Conservation (phyloP, 148 eudicot genomes). For the Hydrangea macrophylla region DNA sequence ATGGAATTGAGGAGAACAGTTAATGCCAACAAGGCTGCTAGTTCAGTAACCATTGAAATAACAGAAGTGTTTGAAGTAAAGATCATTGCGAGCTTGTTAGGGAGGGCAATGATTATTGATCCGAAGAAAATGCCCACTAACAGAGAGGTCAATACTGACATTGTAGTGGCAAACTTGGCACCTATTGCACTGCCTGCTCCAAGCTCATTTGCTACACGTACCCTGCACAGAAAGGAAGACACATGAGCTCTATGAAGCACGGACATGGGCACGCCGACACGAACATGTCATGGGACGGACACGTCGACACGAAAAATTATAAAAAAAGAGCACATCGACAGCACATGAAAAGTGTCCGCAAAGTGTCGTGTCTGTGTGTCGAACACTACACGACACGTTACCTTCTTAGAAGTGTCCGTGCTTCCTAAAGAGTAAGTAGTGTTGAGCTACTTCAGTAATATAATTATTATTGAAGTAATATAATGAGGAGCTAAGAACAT, state of each 20-base stretch:
- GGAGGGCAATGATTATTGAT: conserved; percentile 16
- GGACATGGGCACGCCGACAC: too few species aligned
- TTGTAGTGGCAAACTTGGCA: conserved; percentile 28
- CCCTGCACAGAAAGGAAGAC: conserved; percentile 14
- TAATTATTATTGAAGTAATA: neutral
- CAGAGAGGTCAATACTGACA: conserved; percentile 23
- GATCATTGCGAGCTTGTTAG: conserved; percentile 26
- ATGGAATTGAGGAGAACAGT: conserved; percentile 30
- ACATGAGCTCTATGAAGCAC: too few species aligned
- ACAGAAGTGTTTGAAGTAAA: conserved; percentile 29
- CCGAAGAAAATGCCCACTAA: conserved; percentile 20
- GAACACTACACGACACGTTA: too few species aligned
- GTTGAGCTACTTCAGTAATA: neutral
- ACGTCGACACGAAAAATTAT: too few species aligned
- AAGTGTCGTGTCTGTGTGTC: too few species aligned
- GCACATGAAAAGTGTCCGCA: too few species aligned
- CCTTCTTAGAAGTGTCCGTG: too few species aligned
- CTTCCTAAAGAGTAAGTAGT: too few species aligned
- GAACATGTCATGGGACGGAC: too few species aligned
- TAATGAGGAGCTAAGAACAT: neutral
- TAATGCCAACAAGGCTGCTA: conserved; percentile 22
- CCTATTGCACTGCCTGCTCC: conserved; percentile 37
- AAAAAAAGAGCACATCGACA: too few species aligned
- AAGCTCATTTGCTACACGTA: conserved; percentile 38
- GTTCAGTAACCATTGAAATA: conserved; percentile 22